These are phyloP conservation scores for Teratosphaeria destructans DNA, from an alignment of 2,329 filamentous ascomycete genomes.

Conservation along the genomic window DNA sequence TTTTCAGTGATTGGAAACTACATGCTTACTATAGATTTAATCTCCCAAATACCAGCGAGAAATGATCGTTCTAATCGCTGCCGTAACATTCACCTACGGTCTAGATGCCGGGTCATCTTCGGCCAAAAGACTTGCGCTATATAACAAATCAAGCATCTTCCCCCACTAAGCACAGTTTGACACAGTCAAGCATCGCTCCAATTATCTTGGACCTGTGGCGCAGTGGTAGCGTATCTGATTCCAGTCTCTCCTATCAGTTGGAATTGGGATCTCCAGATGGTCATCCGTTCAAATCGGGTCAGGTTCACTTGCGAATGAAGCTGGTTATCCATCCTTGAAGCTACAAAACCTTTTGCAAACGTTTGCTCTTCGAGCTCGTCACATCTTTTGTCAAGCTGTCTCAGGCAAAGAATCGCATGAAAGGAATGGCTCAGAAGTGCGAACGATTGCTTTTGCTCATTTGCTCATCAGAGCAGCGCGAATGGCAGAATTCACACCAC, in stretches of 20 bases:
- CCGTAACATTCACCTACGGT: too few species aligned
- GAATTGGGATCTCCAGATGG: slow-evolving; percentile 7
- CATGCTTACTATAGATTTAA: too few species aligned
- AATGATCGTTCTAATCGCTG: too few species aligned
- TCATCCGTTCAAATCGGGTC: slow-evolving; percentile 8
- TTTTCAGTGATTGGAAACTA: too few species aligned
- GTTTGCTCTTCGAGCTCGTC: neutral
- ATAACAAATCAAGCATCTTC: neutral
- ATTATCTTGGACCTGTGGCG: slow-evolving; percentile 1
- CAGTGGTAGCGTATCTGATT: slow-evolving; percentile 12
- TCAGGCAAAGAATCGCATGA: too few species aligned
- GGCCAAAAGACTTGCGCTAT: too few species aligned
- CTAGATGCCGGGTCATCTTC: neutral
- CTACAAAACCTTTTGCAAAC: neutral
- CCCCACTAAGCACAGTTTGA: neutral
- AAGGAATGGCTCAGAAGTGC: too few species aligned
- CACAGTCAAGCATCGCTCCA: neutral
- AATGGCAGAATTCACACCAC: too few species aligned
- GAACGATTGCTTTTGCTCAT: too few species aligned
- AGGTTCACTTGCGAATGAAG: slow-evolving; percentile 3
- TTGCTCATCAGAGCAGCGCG: too few species aligned
- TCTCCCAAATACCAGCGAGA: too few species aligned
- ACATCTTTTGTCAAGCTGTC: too few species aligned
- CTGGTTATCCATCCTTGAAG: neutral
- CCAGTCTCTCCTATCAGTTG: slow-evolving; percentile 2